These are phyloP conservation scores for Thelonectria blattea DNA, from an alignment of 2,329 filamentous ascomycete species.

Conservation along the genomic window DNA sequence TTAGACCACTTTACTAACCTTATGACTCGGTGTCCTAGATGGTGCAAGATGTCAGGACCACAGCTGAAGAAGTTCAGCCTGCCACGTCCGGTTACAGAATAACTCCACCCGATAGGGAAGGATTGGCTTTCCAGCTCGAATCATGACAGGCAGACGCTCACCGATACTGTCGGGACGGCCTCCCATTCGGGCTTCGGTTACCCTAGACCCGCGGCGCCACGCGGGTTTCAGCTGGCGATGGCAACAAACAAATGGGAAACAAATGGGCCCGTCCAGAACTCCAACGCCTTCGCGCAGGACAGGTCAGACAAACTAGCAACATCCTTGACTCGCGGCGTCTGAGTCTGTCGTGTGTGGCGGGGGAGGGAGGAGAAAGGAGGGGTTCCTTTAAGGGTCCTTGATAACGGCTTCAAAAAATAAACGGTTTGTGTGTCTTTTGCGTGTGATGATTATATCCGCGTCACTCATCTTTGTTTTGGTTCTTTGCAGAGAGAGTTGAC, in stretches of 20 bases:
- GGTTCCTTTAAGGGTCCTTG: too few relatives aligned
- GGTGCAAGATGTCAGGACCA: neutral
- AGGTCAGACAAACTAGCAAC: neutral
- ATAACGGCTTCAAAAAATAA: neutral
- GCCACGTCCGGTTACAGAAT: too few relatives aligned
- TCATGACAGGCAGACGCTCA: neutral
- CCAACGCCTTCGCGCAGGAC: neutral
- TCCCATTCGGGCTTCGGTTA: neutral
- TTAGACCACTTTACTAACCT: too few relatives aligned
- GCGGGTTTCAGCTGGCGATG: neutral
- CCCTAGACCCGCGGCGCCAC: neutral
- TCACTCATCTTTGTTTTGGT: too few relatives aligned
- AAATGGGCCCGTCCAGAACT: slow-evolving; percentile 8
- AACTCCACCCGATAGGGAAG: too few relatives aligned
- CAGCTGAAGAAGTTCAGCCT: neutral
- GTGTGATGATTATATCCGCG: too few relatives aligned
- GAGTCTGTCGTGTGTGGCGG: neutral
- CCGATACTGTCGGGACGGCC: too few relatives aligned
- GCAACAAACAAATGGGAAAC: neutral
- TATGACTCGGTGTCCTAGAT: neutral
- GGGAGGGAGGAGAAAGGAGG: too few relatives aligned
- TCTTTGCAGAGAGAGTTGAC: too few relatives aligned
- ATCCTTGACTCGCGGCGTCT: neutral
- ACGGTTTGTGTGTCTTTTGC: neutral
- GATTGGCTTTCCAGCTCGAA: neutral